These are phyloP conservation scores for Leccinum pellstonianum DNA, from an alignment of 768 basidiomycete genomes.

Conservation along the genomic window DNA sequence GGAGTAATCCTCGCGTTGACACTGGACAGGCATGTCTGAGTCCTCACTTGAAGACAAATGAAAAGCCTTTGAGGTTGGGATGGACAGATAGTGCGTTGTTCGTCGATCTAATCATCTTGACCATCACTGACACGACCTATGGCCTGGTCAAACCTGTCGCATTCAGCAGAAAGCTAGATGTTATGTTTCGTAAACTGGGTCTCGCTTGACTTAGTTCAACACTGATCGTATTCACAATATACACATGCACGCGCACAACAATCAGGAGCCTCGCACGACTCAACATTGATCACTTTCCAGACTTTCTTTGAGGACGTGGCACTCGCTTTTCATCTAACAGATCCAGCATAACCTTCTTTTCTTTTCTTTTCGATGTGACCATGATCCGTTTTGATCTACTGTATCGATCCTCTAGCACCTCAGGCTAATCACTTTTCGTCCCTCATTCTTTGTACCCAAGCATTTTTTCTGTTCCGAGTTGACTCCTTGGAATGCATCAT, in stretches of 20 bases:
- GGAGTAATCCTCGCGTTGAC: conserved; percentile 84
- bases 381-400: conserved; percentile 5
- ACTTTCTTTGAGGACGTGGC: not conserved
- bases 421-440: not conserved
- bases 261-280: conserved; percentile 1
- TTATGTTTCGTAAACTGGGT: conserved; percentile 76
- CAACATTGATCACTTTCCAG: conserved; percentile 13
- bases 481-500: conserved; percentile 15
- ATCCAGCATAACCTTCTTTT: conserved; percentile 1
- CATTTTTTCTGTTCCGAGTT: too few relatives aligned
- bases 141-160: conserved; percentile 95
- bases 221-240: conserved; percentile 11
- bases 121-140: conserved; percentile 3
- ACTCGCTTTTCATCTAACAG: not conserved
- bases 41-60: conserved; percentile 84
- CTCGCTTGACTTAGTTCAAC: conserved; percentile 34
- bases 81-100: conserved; percentile 83
- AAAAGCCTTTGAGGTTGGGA: conserved; percentile 86
- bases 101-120: not conserved
- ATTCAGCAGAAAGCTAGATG: conserved; percentile 78
- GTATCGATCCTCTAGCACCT: conserved; percentile 9
- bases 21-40: conserved; percentile 67
- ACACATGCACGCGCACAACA: conserved; percentile 1
- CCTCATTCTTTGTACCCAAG: not conserved
- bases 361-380: not conserved